A percentile compares a stretch with the other conserved stretches of the same genome.
Conservation (phyloP, 352 stramenopile genomes). For the Phytophthora litchii region DNA sequence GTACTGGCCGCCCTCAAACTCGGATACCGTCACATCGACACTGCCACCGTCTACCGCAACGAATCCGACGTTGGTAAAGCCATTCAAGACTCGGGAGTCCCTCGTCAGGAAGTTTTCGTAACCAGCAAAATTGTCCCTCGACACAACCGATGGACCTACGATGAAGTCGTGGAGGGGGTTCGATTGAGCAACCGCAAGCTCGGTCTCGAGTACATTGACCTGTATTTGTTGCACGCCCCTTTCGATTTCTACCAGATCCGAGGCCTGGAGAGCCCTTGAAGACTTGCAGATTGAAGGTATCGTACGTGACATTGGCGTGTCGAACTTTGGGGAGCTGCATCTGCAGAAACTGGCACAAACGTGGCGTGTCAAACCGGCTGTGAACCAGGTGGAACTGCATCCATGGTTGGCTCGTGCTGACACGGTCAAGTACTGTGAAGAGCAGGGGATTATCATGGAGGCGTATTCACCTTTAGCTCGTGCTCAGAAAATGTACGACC, state of each 20-base stretch:
- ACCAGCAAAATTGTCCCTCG: constrained; percentile 72
- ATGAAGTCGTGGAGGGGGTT: constrained; percentile 64
- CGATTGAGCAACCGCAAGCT: constrained; percentile 61
- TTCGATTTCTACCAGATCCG: constrained; percentile 50
- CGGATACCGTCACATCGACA: constrained; percentile 92
- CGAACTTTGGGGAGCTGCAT: constrained; percentile 87
- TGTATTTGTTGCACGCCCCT: constrained; percentile 81
- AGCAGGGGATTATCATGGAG: constrained; percentile 51
- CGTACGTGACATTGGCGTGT: constrained; percentile 87
- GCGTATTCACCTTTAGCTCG: constrained; percentile 66
- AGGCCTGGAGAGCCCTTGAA: constrained; percentile 61
- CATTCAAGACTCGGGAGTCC: constrained; percentile 75
- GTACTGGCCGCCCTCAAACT: constrained; percentile 62
- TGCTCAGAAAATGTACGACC: constrained; percentile 45
- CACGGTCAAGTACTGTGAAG: constrained; percentile 64
- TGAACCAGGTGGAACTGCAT: constrained; percentile 87
- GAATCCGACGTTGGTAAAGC: constrained; percentile 81
- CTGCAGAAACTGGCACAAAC: constrained; percentile 64
- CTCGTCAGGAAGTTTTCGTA: constrained; percentile 80
- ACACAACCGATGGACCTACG: constrained; percentile 58
- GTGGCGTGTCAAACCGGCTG: constrained; percentile 52
- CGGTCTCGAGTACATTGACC: constrained; percentile 79
- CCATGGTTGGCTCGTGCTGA: constrained; percentile 70
- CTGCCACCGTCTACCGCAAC: constrained; percentile 89
- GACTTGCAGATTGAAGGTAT: constrained; percentile 59